Base-by-base conservation (phyloP, 116 monocot species). In the Trichopus zeylanicus region DNA sequence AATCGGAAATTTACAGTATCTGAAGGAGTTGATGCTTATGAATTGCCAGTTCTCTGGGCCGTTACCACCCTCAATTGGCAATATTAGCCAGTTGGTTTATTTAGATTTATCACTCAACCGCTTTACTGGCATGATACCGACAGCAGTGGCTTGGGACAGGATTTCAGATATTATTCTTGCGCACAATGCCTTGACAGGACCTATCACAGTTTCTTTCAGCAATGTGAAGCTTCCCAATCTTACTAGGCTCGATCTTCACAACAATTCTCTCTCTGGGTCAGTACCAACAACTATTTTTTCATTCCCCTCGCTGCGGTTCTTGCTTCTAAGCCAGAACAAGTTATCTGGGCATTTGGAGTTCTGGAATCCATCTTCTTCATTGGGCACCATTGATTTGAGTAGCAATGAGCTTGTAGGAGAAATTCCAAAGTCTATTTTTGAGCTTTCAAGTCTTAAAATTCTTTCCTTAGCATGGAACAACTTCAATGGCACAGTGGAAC, bases 401-500 rank as follows among this genome's bases (percentile, higher is more conserved):
- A 29, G 37, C 9, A 87, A 87, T 60, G 56, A 35, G 20, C 59
- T 87, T 11, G 66, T 73, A 35, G 87, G 84, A 46, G 26, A 35
- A 0, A 62, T 92, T 38, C 92, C 78, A 8, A 56, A 12, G 22
- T 81, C 81, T 2, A 23, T 87, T 6, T 73, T 71, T 46, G 54
- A 70, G 31, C 51, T 92, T 3, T 67, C 66, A 5, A 55, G 65
- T 7, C 73, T 92, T 27, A 71, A 53, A 18, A 23, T 68, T 61
- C 71, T 92, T 27, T 30, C 28, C 0, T 67, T 87, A 27, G 67
- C 73, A 57, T 67, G 59, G 4, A 92, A 87, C 62, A 73, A 78
- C 39, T 81, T 92, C 48, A 81, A 51, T 46, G 92, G 87, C 19
- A 75, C 34, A 3, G 7, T 87, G 25, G 42, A 61, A 39, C 37